Percentiles rank a stretch among this genome's conserved stretches.
Conservation (phyloP, 768 basidiomycete species). For the Pseudohyphozyma bogoriensis region DNA sequence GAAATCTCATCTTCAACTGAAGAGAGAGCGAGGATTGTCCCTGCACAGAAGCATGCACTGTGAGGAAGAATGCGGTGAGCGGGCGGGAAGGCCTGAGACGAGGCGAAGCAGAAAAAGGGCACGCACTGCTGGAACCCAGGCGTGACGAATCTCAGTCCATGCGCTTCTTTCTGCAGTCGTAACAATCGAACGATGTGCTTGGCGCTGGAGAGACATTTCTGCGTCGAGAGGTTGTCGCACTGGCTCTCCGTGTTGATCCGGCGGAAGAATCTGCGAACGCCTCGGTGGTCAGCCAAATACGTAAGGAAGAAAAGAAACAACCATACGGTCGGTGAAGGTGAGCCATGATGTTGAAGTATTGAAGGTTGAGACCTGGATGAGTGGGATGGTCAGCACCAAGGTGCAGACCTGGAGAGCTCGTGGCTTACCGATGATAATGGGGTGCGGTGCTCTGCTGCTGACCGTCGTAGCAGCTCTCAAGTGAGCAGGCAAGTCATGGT, state of each 20-base stretch:
- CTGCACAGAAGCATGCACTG: slow-evolving; percentile 22
- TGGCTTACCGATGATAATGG: slow-evolving; percentile 9
- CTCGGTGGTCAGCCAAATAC: too few species aligned
- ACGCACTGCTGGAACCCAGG: slow-evolving; percentile 20
- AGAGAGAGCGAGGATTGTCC: slow-evolving; percentile 24
- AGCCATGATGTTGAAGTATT: slow-evolving; percentile 10
- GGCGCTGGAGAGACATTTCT: slow-evolving; percentile 20
- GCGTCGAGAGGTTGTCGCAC: slow-evolving; percentile 14
- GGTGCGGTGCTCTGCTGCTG: slow-evolving; percentile 14
- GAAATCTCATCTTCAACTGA: slow-evolving; percentile 21
- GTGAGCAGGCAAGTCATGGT: slow-evolving; percentile 23
- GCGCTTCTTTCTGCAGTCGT: slow-evolving; percentile 11
- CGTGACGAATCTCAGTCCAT: slow-evolving; percentile 1
- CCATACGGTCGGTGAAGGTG: slow-evolving; percentile 16
- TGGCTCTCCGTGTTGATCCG: neutral
- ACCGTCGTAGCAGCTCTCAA: slow-evolving; percentile 12
- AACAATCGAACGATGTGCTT: slow-evolving; percentile 20
- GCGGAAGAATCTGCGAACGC: slow-evolving; percentile 16
- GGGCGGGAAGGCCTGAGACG: neutral
- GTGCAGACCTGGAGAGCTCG: too few species aligned
- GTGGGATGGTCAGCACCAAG: too few species aligned
- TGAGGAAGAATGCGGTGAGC: neutral
- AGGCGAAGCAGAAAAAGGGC: neutral
- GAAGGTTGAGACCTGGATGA: slow-evolving; percentile 2
- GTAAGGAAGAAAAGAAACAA: neutral